A percentile compares a stretch with the other conserved stretches of the same genome.
Conservation (phyloP, 495 filamentous ascomycete species). For the Penicillium verhagenii region DNA sequence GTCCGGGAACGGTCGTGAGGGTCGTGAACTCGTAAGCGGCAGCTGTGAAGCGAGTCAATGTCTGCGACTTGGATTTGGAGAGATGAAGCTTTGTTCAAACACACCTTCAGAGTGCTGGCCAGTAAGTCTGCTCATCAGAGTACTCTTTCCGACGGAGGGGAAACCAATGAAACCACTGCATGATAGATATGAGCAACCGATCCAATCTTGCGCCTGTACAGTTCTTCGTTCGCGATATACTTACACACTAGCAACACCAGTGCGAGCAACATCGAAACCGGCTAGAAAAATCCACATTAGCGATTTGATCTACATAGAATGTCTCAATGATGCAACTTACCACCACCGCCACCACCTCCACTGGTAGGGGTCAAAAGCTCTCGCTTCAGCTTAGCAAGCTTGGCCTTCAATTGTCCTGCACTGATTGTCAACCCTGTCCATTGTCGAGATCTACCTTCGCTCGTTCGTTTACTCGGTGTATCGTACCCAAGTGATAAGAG, state of each 20-base stretch:
- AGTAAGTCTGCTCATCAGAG: constrained; percentile 89
- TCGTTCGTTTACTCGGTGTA: background rate
- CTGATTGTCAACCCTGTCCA: constrained; percentile 26
- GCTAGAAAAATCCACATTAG: constrained; percentile 46
- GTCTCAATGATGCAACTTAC: constrained; percentile 40
- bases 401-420: constrained; percentile 90
- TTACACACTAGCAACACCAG: constrained; percentile 92
- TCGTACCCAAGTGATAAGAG: constrained; percentile 71
- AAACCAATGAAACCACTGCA: constrained; percentile 66
- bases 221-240: constrained; percentile 45
- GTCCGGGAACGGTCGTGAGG: constrained; percentile 93
- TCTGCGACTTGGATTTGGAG: background rate
- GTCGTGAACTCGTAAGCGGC: constrained; percentile 99
- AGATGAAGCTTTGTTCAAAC: constrained; percentile 13
- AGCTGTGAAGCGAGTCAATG: constrained; percentile 46
- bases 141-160: constrained; percentile 97
- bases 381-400: constrained; percentile 95
- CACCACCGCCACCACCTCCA: constrained; percentile 76
- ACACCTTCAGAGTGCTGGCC: constrained; percentile 90
- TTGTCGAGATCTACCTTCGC: constrained; percentile 1
- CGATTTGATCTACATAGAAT: background rate
- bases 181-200: background rate
- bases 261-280: constrained; percentile 97
- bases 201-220: background rate
- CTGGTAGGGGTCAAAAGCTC: constrained; percentile 87